A percentile compares a stretch with the other conserved stretches of the same genome.
Conservation (phyloP, 2,329 filamentous ascomycete genomes). For the Decorospora gaudefroyi region DNA sequence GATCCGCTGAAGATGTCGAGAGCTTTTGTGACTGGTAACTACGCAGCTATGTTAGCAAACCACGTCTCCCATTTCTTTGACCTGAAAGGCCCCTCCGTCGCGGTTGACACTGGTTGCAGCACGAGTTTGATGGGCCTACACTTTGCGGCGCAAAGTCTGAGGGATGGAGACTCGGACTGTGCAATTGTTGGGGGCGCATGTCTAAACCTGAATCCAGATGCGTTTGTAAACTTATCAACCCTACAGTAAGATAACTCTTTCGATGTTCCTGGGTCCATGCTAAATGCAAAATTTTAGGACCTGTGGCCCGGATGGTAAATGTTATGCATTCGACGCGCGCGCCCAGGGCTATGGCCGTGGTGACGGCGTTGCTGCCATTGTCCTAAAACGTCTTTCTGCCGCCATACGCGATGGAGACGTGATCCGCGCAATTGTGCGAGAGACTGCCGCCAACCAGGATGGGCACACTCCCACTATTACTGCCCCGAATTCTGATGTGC, state of each 20-base stretch:
- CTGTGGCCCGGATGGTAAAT: conserved; percentile 22
- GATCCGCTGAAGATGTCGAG: not conserved
- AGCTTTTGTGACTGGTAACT: not conserved
- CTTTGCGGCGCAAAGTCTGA: conserved; percentile 25
- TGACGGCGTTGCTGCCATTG: conserved; percentile 33
- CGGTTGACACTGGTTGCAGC: conserved; percentile 30
- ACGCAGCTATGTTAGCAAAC: conserved; percentile 15
- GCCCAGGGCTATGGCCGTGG: conserved; percentile 36
- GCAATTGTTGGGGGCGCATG: conserved; percentile 48
- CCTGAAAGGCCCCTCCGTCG: conserved; percentile 23
- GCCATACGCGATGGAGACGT: conserved; percentile 34
- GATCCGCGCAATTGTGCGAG: conserved; percentile 32
- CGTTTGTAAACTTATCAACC: not conserved
- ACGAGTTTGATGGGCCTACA: conserved; percentile 18
- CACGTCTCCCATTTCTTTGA: conserved; percentile 11
- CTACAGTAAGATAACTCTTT: not conserved
- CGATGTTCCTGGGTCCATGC: not conserved
- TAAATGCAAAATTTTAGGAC: too few relatives aligned
- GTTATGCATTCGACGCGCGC: conserved; percentile 31
- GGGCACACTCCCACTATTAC: conserved; percentile 31
- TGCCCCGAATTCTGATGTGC: conserved; percentile 37
- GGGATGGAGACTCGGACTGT: conserved; percentile 23
- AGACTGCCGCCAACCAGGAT: conserved; percentile 26
- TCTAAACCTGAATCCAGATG: conserved; percentile 33
- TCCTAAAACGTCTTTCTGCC: conserved; percentile 32